Percentiles rank a stretch among this genome's conserved stretches.
Conservation (phyloP, 2,329 filamentous ascomycete species). For the Penicillium rolfsii region DNA sequence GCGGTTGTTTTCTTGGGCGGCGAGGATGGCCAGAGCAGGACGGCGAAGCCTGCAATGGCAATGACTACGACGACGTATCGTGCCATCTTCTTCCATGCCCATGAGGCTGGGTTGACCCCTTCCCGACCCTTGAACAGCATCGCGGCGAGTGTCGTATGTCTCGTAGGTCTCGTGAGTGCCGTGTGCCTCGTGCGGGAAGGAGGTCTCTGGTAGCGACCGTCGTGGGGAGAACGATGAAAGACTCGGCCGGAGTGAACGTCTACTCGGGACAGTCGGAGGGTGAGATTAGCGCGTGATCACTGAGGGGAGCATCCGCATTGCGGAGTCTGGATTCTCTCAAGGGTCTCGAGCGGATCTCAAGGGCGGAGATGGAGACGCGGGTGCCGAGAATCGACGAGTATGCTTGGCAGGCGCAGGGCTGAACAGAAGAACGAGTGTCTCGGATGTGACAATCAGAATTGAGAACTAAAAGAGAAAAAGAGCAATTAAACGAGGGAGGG, state of each 20-base stretch:
- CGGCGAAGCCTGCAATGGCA: constrained; percentile 31
- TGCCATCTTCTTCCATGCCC: constrained; percentile 38
- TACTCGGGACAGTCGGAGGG: constrained; percentile 2
- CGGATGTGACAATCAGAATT: neutral
- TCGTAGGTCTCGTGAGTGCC: neutral
- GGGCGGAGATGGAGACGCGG: constrained; percentile 12
- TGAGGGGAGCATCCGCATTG: constrained; percentile 26
- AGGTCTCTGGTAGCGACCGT: neutral
- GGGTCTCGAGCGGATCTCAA: constrained; percentile 10
- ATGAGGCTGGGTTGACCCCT: constrained; percentile 31
- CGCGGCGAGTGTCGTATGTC: constrained; percentile 1
- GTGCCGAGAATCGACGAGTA: constrained; percentile 4
- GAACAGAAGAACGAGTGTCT: neutral
- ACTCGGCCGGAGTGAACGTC: neutral
- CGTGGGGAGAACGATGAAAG: neutral
- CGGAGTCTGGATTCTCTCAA: constrained; percentile 13
- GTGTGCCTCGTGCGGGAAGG: neutral
- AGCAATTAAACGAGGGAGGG: constrained; percentile 2
- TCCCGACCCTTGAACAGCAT: constrained; percentile 36
- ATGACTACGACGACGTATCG: constrained; percentile 35
- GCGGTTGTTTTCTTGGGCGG: constrained; percentile 16
- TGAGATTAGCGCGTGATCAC: constrained; percentile 8
- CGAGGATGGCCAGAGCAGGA: constrained; percentile 33
- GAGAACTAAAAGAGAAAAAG: neutral
- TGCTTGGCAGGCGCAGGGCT: constrained; percentile 5